Evolutionary conservation across 2,329 filamentous ascomycete species (phyloP), one percentile per base, ranked within the genome.

Genomic region (Peltaster fructicola): DNA sequence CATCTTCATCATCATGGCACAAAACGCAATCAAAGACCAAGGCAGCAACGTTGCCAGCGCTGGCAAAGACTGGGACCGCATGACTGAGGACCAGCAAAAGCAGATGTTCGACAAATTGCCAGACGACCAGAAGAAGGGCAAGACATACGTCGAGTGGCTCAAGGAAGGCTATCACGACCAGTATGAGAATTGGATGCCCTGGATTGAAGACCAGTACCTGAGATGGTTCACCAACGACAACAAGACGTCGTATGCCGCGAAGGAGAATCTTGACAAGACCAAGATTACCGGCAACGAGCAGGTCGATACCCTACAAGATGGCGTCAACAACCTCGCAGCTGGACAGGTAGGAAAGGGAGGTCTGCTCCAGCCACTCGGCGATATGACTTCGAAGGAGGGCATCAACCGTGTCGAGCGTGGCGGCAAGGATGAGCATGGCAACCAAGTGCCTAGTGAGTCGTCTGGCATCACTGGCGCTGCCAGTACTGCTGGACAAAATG

Each of bases 151-250:
- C 47, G 66, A 73, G 39, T 71, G 63, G 62, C 48, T 61, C 31
- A 67, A 62, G 45, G 50, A 69, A 29, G 68, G 63, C 24, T 80
- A 79, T 58, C 71, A 76, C 53, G 52, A 64, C 27, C 69, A 79
- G 48, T 79, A 80, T 51, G 73, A 80, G 44, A 61, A 53, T 40
- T 81, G 75, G 75, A 63, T 78, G 45, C 75, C 75, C 1, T 80
- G 75, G 74, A 55, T 79, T 29, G 74, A 81, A 49, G 75, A 81
- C 47, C 50, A 68, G 30, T 78, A 77, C 46, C 61, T 81, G 14
- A 59, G 61, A 25, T 79, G 67, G 59, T 79, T 79, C 50, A 76
- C 72, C 40, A 73, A 72, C 34, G 73, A 79, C 44, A 81, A 81
- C 60, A 79, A 81, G 52, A 65, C 72, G 4, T 73, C 65, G 44